phyloP scores from a whole-genome alignment of 2,329 filamentous ascomycete species.

The Exophiala aquamarina region DNA sequence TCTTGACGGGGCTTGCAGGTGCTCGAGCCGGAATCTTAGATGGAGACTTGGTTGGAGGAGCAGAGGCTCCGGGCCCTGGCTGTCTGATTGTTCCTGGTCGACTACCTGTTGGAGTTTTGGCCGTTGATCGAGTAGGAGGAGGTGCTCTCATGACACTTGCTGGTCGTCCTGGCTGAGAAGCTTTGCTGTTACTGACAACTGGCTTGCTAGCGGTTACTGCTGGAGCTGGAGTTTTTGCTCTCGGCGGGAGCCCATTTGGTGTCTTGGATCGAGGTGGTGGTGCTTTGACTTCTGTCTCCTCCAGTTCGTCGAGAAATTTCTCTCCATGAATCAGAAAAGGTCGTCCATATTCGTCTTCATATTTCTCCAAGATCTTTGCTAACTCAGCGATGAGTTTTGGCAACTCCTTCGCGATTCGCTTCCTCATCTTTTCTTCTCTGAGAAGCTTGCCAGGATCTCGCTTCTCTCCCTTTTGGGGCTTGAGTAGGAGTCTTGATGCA shows the following conservation, averaged over 20 bases:
- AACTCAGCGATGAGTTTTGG: conserved; percentile 89
- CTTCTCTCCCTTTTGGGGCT: conserved; percentile 88
- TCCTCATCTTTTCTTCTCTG: conserved; percentile 97
- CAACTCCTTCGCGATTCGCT: conserved; percentile 92
- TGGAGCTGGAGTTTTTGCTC: conserved; percentile 47
- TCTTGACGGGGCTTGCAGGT: conserved; percentile 46
- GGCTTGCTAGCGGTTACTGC: conserved; percentile 21
- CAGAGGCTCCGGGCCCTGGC: conserved; percentile 21
- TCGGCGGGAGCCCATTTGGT: conserved; percentile 62
- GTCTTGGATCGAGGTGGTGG: conserved; percentile 72
- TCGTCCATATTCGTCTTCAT: conserved; percentile 91
- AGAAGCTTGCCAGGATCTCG: conserved; percentile 92
- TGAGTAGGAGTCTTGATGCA: conserved; percentile 86
- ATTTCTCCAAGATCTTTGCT: conserved; percentile 74
- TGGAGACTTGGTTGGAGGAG: conserved; percentile 42
- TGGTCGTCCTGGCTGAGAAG: conserved; percentile 28
- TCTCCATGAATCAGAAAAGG: conserved; percentile 93
- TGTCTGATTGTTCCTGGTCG: conserved; percentile 41
- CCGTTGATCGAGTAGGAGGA: conserved; percentile 41
- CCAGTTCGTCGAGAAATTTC: conserved; percentile 83
- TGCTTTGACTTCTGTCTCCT: conserved; percentile 59
- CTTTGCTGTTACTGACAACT: conserved; percentile 11
- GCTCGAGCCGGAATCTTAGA: conserved; percentile 50
- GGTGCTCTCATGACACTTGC: conserved; percentile 41
- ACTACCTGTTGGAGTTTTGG: conserved; percentile 48